These are phyloP conservation scores for Rhynchosporium agropyri DNA, from an alignment of 2,329 filamentous ascomycete species.

Conservation along the genomic window DNA sequence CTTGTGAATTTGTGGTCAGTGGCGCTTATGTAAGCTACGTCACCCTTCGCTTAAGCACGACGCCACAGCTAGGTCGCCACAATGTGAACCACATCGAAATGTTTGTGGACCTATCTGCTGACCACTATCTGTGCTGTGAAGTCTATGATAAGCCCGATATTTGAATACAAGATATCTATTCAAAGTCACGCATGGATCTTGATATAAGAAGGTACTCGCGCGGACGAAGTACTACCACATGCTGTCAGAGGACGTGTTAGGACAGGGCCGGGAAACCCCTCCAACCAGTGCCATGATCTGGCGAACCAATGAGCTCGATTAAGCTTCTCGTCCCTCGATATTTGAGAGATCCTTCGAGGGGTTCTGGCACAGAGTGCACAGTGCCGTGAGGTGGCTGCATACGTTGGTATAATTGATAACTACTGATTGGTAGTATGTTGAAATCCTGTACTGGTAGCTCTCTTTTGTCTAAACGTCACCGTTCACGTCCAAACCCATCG, in stretches of 20 bases:
- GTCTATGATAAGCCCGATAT: conserved; percentile 2
- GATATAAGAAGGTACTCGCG: neutral
- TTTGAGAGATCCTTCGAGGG: conserved; percentile 2
- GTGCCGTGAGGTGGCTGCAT: no score
- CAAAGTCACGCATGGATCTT: neutral
- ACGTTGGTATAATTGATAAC: no score
- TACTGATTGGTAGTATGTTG: no score
- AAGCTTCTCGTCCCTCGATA: conserved; percentile 4
- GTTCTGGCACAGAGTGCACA: no score
- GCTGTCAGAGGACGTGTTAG: conserved; percentile 6
- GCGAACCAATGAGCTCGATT: conserved; percentile 1
- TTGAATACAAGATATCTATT: neutral
- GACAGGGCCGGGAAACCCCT: conserved; percentile 5
- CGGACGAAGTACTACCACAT: neutral
- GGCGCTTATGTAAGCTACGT: conserved; percentile 7
- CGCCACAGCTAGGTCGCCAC: conserved; percentile 1
- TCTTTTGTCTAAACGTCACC: no score
- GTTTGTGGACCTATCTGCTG: neutral
- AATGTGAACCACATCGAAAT: neutral
- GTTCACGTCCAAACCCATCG: no score
- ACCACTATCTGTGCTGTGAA: neutral
- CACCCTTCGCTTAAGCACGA: neutral
- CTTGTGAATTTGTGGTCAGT: neutral
- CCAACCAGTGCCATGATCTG: conserved; percentile 1
- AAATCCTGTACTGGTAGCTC: no score